Evolutionary conservation across 2,329 filamentous ascomycete species (phyloP).

Genomic region (Trichoderma aggressivum): DNA sequence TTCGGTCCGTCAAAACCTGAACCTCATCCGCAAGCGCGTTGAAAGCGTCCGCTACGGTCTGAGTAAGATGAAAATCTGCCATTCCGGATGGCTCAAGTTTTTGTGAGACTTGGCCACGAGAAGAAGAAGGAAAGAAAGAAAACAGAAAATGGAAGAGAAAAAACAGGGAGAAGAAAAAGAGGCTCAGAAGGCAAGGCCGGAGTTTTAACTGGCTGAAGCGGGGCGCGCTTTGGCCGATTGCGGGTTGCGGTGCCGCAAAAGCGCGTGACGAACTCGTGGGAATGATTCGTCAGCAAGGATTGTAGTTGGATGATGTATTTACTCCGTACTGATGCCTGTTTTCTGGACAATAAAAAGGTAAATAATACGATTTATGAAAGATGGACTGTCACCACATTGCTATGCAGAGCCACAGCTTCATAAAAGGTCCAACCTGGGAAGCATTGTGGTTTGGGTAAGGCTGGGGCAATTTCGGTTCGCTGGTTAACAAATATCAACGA

Average conservation of each 20-base stretch:
- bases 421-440: neutral
- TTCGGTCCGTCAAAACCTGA: constrained; percentile 59
- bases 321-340: neutral
- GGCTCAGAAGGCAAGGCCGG: constrained; percentile 19
- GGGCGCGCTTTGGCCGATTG: constrained; percentile 15
- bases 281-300: constrained; percentile 16
- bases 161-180: constrained; percentile 21
- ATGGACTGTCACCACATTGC: neutral
- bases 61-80: constrained; percentile 43
- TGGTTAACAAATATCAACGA: neutral
- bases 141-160: constrained; percentile 21
- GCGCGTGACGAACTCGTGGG: neutral
- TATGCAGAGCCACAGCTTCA: neutral
- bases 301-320: neutral
- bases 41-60: constrained; percentile 62
- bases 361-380: too few relatives aligned
- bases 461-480: neutral
- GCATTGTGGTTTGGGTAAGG: neutral
- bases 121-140: constrained; percentile 23
- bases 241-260: neutral
- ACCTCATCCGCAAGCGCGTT: constrained; percentile 63
- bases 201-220: constrained; percentile 16
- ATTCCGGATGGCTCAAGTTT: constrained; percentile 28
- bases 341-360: neutral
- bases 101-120: neutral